phyloP scores from a whole-genome alignment of 805 yeast genomes.

The Ogataea trehaloabstinens region DNA sequence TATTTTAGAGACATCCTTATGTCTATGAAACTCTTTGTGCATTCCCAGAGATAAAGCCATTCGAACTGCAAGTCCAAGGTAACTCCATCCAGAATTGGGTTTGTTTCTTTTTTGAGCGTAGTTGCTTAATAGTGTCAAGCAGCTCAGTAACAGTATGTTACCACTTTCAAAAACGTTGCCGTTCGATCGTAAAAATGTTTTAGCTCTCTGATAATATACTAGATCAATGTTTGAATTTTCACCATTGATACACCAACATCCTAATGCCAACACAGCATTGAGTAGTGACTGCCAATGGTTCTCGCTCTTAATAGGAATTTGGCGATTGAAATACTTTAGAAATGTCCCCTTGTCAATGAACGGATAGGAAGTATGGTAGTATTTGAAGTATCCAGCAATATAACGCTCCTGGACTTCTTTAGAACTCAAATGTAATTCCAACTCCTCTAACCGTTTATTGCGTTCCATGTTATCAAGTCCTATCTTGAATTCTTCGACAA shows the following conservation, averaged over 20 bases:
- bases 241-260: slow-evolving; percentile 64
- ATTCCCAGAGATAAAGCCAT: slow-evolving; percentile 69
- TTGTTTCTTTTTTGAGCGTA: slow-evolving; percentile 64
- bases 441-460: slow-evolving; percentile 13
- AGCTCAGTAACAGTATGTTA: slow-evolving; percentile 50
- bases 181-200: slow-evolving; percentile 37
- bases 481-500: slow-evolving; percentile 19
- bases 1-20: slow-evolving; percentile 10
- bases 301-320: slow-evolving; percentile 39
- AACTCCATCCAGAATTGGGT: slow-evolving; percentile 69
- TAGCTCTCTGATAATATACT: slow-evolving; percentile 54
- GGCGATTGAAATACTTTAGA: slow-evolving; percentile 43
- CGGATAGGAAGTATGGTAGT: slow-evolving; percentile 63
- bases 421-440: slow-evolving; percentile 19
- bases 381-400: slow-evolving; percentile 49
- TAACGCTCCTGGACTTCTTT: slow-evolving; percentile 26
- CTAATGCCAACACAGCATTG: slow-evolving; percentile 61
- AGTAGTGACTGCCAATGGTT: slow-evolving; percentile 53
- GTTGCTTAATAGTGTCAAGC: slow-evolving; percentile 53
- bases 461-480: slow-evolving; percentile 21
- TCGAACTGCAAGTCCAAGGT: slow-evolving; percentile 59
- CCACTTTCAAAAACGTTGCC: slow-evolving; percentile 57
- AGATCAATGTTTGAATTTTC: slow-evolving; percentile 52
- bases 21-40: slow-evolving; percentile 46
- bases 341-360: slow-evolving; percentile 55